Percentiles rank a stretch among this genome's conserved stretches.
Evolutionary conservation across 495 filamentous ascomycete genomes (phyloP).

Genomic region (Cladorrhinum samala): DNA sequence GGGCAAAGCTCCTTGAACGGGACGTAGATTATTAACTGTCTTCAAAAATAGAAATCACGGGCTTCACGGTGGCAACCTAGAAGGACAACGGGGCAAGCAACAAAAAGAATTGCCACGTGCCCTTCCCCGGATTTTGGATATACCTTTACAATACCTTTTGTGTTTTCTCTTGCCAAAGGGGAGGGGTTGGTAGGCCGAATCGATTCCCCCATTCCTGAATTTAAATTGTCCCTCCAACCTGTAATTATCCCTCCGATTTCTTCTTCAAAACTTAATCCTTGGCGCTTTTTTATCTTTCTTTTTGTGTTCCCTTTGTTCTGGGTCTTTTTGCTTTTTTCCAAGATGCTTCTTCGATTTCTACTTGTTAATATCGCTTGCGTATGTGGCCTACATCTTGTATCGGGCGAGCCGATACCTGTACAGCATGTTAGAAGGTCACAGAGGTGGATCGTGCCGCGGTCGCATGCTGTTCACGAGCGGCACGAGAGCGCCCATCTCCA

Average conservation of each 20-base stretch:
- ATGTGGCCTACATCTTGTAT: background rate
- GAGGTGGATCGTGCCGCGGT: background rate
- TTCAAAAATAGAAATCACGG: background rate
- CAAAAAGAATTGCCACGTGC: background rate
- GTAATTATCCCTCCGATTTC: too few species aligned
- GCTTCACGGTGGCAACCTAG: background rate
- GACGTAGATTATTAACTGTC: too few species aligned
- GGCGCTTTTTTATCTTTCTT: background rate
- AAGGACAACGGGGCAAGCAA: background rate
- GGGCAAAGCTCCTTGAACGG: too few species aligned
- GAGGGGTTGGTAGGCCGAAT: too few species aligned
- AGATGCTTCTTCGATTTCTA: background rate
- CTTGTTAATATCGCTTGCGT: background rate
- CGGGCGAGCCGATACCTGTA: background rate
- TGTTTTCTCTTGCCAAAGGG: too few species aligned
- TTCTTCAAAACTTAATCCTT: background rate
- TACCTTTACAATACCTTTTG: background rate
- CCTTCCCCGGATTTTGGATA: background rate
- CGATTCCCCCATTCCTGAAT: too few species aligned
- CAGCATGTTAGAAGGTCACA: background rate
- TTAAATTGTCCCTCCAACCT: too few species aligned
- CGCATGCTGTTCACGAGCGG: constrained; percentile 17
- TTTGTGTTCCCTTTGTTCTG: background rate
- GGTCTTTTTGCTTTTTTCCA: background rate
- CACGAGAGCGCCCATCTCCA: constrained; percentile 12